These are phyloP conservation scores for Dictyostelium capitatum DNA, from an alignment of 78 protist genomes.

Conservation along the genomic window DNA sequence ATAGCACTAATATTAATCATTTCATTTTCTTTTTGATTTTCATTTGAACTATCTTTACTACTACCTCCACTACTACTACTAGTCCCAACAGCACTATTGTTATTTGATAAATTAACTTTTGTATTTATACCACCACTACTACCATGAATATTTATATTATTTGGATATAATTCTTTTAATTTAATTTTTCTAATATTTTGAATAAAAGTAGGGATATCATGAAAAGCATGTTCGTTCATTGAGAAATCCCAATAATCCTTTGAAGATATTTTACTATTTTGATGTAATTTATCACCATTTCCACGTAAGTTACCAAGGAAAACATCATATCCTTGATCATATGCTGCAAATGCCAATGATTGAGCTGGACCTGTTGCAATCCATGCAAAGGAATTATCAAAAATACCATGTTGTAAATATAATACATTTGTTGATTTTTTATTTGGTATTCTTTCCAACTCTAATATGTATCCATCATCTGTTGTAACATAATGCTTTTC, in stretches of 20 bases:
- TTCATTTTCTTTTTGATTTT: background rate
- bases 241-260: conserved; percentile 76
- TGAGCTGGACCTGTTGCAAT: conserved; percentile 67
- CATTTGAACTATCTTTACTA: background rate
- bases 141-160: background rate
- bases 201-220: conserved; percentile 62
- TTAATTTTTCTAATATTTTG: conserved; percentile 62
- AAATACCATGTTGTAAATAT: conserved; percentile 76
- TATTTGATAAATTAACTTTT: background rate
- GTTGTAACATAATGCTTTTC: conserved; percentile 63
- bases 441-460: conserved; percentile 70
- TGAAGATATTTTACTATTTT: conserved; percentile 42
- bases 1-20: conserved; percentile 38
- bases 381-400: conserved; percentile 82
- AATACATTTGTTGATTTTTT: conserved; percentile 42
- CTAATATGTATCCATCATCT: conserved; percentile 71
- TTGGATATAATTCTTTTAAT: conserved; percentile 27
- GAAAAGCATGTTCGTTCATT: conserved; percentile 76
- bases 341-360: conserved; percentile 75
- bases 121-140: conserved; percentile 17
- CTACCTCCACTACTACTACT: background rate
- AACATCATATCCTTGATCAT: conserved; percentile 80
- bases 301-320: conserved; percentile 69
- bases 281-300: conserved; percentile 68
- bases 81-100: too few species aligned